Percentiles rank a stretch among this genome's conserved stretches.
phyloP scores from a whole-genome alignment of 805 yeast genomes.

The Yueomyces sinensis region DNA sequence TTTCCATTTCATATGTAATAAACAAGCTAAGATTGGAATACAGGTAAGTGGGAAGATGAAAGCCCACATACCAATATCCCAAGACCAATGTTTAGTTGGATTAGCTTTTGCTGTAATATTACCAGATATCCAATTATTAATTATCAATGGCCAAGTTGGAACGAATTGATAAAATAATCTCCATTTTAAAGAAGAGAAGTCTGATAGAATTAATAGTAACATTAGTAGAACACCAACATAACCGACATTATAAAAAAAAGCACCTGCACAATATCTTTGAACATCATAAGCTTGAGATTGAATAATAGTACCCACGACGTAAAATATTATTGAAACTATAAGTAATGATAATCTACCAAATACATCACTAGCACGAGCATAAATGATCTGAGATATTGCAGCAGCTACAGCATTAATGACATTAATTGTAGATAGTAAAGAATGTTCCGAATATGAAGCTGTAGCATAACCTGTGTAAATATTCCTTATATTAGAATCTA shows the following conservation, averaged over 20 bases:
- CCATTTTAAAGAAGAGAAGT: constrained; percentile 52
- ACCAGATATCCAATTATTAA: constrained; percentile 63
- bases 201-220: constrained; percentile 44
- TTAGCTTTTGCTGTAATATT: constrained; percentile 29
- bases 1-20: constrained; percentile 33
- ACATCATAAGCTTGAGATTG: constrained; percentile 40
- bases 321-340: constrained; percentile 31
- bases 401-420: constrained; percentile 42
- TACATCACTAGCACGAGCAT: constrained; percentile 42
- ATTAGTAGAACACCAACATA: constrained; percentile 44
- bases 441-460: constrained; percentile 34
- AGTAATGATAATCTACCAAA: constrained; percentile 41
- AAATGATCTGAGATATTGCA: constrained; percentile 45
- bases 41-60: constrained; percentile 40
- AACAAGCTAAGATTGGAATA: constrained; percentile 33
- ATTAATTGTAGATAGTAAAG: constrained; percentile 37
- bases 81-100: constrained; percentile 26
- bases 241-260: constrained; percentile 36
- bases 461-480: constrained; percentile 37
- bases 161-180: constrained; percentile 46
- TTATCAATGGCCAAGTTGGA: constrained; percentile 55
- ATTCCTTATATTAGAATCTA: constrained; percentile 38
- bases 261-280: constrained; percentile 41
- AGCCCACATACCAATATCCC: constrained; percentile 53
- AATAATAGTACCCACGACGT: constrained; percentile 41